Evolutionary conservation across 2,329 filamentous ascomycete genomes (phyloP).

Genomic region (Pseudogymnoascus sp.): DNA sequence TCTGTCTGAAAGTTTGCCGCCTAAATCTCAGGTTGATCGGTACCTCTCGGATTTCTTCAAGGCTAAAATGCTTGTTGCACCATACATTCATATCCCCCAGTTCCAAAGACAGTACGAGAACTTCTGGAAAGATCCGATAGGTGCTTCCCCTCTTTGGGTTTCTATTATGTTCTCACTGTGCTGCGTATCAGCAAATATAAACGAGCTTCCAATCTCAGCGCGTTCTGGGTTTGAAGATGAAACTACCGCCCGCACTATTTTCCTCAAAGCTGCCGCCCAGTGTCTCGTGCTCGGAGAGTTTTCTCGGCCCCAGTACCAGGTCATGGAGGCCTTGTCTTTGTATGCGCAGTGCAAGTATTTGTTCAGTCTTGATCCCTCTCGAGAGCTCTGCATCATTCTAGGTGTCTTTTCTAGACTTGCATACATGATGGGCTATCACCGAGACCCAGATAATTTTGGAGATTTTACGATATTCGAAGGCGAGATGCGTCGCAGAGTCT

Average conservation of each 20-base stretch:
- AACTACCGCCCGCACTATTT: background rate
- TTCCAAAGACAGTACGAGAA: constrained; percentile 21
- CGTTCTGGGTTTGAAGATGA: background rate
- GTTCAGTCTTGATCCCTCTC: constrained; percentile 22
- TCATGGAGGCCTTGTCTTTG: constrained; percentile 20
- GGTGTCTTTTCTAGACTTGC: constrained; percentile 23
- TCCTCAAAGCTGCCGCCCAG: constrained; percentile 18
- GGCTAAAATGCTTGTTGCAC: constrained; percentile 15
- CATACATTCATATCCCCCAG: constrained; percentile 20
- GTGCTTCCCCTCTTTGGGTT: constrained; percentile 20
- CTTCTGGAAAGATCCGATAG: constrained; percentile 17
- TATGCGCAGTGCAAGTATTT: constrained; percentile 24
- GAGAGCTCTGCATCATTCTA: constrained; percentile 22
- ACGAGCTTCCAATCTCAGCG: background rate
- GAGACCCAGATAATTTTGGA: constrained; percentile 19
- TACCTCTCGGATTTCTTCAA: constrained; percentile 19
- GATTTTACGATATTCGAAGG: constrained; percentile 23
- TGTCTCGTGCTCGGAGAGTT: constrained; percentile 24
- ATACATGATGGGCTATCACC: constrained; percentile 26
- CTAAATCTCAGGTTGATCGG: constrained; percentile 19
- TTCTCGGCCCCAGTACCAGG: constrained; percentile 20
- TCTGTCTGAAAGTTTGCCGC: constrained; percentile 17
- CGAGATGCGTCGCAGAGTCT: constrained; percentile 26
- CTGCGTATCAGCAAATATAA: constrained; percentile 14
- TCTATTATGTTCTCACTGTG: constrained; percentile 23